phyloP scores from a whole-genome alignment of 1,284 basidiomycete genomes.

The Papiliotrema laurentii region DNA sequence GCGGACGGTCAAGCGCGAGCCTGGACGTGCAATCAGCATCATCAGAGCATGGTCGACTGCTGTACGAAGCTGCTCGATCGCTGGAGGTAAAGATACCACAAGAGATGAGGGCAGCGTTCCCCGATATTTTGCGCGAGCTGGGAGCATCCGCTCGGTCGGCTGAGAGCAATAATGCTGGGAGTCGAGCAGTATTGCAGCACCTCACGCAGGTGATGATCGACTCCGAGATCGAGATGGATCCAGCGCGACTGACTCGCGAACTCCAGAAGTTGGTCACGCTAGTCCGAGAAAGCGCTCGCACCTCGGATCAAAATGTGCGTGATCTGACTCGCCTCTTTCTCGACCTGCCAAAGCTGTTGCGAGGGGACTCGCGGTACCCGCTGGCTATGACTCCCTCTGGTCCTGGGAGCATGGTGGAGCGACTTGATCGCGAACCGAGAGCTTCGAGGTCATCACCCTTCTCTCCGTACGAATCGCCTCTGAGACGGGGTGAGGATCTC shows the following conservation, averaged over 20 bases:
- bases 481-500: not conserved
- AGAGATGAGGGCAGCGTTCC: conserved; percentile 7
- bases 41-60: conserved; percentile 38
- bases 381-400: too few species aligned
- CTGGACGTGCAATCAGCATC: conserved; percentile 12
- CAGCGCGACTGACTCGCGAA: conserved; percentile 20
- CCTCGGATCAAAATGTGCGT: conserved; percentile 36
- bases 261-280: conserved; percentile 19
- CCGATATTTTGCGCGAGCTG: conserved; percentile 25
- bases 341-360: conserved; percentile 26
- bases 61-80: conserved; percentile 36
- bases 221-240: conserved; percentile 17
- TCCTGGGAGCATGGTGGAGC: too few species aligned
- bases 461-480: not conserved
- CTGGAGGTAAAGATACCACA: conserved; percentile 25
- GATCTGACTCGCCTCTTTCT: conserved; percentile 38
- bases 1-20: conserved; percentile 12
- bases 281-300: conserved; percentile 30
- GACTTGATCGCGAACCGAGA: too few species aligned
- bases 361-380: too few species aligned
- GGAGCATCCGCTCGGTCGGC: conserved; percentile 19
- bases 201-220: conserved; percentile 5
- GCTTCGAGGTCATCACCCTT: too few species aligned
- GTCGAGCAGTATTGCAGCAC: conserved; percentile 23
- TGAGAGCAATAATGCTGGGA: conserved; percentile 27